Evolutionary conservation across 768 basidiomycete species (phyloP).

Genomic region (Naganishia friedmannii): DNA sequence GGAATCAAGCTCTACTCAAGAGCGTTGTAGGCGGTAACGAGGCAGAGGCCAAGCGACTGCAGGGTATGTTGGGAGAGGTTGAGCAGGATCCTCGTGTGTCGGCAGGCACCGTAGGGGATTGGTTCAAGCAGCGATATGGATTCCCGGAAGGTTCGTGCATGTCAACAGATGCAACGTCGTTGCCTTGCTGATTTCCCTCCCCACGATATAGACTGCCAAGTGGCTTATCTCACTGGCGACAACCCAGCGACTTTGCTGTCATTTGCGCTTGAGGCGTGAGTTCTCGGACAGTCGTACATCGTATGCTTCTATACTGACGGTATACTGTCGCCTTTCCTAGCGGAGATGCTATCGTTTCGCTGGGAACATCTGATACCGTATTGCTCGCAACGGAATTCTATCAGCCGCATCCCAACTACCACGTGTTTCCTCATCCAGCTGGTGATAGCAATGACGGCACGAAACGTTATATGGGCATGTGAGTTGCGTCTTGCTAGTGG

Average conservation of each 20-base stretch:
- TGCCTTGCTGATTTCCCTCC: background rate
- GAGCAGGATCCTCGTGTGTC: constrained; percentile 63
- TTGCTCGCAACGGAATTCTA: constrained; percentile 64
- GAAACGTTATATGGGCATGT: constrained; percentile 67
- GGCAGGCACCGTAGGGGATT: constrained; percentile 62
- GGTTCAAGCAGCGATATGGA: constrained; percentile 74
- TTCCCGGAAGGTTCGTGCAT: constrained; percentile 61
- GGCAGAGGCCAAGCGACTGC: constrained; percentile 54
- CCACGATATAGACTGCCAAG: constrained; percentile 61
- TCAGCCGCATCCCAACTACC: constrained; percentile 50
- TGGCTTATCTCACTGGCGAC: constrained; percentile 84
- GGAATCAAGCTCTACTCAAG: constrained; percentile 67
- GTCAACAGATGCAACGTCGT: background rate
- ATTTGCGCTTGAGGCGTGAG: constrained; percentile 43
- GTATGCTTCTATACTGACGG: background rate
- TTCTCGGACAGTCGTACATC: background rate
- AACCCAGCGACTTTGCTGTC: constrained; percentile 78
- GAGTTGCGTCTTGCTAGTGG: constrained; percentile 23
- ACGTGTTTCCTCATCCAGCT: constrained; percentile 55
- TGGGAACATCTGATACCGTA: constrained; percentile 85
- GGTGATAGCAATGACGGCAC: constrained; percentile 49
- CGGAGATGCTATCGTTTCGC: constrained; percentile 73
- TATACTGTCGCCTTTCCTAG: background rate
- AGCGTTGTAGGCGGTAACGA: constrained; percentile 63
- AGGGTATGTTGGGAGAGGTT: constrained; percentile 72